These are phyloP conservation scores for Mycena olivaceomarginata DNA, from an alignment of 768 basidiomycete genomes.

Conservation along the genomic window DNA sequence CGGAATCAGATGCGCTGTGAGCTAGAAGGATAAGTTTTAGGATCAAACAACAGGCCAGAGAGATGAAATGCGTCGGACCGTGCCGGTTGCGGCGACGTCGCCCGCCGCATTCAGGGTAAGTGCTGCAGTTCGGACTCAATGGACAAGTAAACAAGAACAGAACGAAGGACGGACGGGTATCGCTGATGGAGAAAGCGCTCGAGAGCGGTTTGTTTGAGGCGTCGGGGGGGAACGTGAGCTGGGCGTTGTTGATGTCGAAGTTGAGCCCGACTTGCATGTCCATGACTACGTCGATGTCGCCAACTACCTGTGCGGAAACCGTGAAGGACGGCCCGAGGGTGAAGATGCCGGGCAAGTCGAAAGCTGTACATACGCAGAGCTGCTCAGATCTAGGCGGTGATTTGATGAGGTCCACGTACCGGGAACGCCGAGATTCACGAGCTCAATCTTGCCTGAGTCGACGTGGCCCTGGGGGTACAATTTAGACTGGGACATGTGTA, in stretches of 20 bases:
- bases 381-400: too few species aligned
- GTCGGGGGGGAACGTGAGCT: constrained; percentile 37
- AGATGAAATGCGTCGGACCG: not conserved
- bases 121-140: constrained; percentile 21
- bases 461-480: constrained; percentile 55
- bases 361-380: constrained; percentile 20
- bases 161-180: constrained; percentile 32
- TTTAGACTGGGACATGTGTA: too few species aligned
- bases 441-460: constrained; percentile 63
- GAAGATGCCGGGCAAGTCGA: constrained; percentile 71
- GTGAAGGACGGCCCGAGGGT: constrained; percentile 57
- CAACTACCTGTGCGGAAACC: constrained; percentile 27
- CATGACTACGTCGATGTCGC: constrained; percentile 36
- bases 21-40: not conserved
- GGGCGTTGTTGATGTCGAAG: constrained; percentile 35
- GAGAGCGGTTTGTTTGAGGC: constrained; percentile 3
- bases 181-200: constrained; percentile 32
- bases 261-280: constrained; percentile 38
- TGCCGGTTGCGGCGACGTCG: constrained; percentile 49
- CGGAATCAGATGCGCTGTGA: constrained; percentile 57
- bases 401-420: constrained; percentile 43
- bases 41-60: too few species aligned
- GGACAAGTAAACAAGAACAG: not conserved
- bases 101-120: constrained; percentile 51
- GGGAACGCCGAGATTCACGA: constrained; percentile 66